Base-by-base conservation (phyloP, 306 rosid species). In the Vigna hirtella region DNA sequence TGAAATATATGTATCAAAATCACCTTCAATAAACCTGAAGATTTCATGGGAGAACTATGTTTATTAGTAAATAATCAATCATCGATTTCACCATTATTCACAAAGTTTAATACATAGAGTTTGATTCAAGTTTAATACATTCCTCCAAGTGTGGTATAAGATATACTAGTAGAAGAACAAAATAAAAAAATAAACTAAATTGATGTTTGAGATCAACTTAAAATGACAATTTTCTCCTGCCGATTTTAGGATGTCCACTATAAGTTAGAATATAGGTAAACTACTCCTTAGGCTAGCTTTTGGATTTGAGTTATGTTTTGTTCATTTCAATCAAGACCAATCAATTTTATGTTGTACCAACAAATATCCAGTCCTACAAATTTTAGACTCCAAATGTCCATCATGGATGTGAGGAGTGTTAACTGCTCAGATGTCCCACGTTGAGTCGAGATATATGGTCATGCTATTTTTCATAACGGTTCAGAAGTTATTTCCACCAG, bases 21-120 rank as follows among this genome's bases (percentile, higher is more conserved):
- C 90, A 17, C 98, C 98, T 88, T 95, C 98, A 16, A 95, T 84
- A 76, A 95, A 95, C 98, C 98, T 95, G 81, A 80, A 77, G 50
- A 77, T 66, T 68, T 49, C 43, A 70, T n/a, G 47, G 62, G 79
- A 64, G 76, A 71, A 74, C 68, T 74, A 83, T 61, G 66, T 74
- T 59, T 66, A 79, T 83, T 42, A 76, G 58, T 20, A 63, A 66
- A 77, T n/a, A 70, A 62, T 50, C 42, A 45, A 52, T 57, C 64
- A 76, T 40, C 16, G 22, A 11, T 55, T 77, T 57, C 70, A 49
- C 63, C 74, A 63, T 18, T 30, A 48, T 13, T 53, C 28, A 73
- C 26, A 11, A 32, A 80, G 38, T 34, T 34, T 34, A 34, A 34
- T 5, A 24, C 72, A 59, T 28, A 16, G 20, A 20, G 20, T 42